These are phyloP conservation scores for Cytidiella melzeri DNA, from an alignment of 768 basidiomycete species.

Conservation along the genomic window DNA sequence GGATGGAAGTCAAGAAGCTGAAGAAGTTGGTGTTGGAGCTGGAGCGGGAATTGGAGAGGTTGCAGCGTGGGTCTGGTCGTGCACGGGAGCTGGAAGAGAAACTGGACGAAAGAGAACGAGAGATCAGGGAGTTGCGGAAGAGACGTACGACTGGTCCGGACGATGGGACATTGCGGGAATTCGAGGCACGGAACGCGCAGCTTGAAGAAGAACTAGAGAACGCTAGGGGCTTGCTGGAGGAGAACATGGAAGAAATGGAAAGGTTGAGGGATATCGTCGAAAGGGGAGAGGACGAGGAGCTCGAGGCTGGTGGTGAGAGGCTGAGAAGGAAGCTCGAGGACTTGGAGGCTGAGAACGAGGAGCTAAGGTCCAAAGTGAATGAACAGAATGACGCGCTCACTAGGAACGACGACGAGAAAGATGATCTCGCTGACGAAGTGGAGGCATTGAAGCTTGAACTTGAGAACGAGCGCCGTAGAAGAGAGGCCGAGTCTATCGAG, in stretches of 20 bases:
- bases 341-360: slow-evolving; percentile 57
- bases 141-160: slow-evolving; percentile 33
- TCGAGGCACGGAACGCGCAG: slow-evolving; percentile 49
- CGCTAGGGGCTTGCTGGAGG: slow-evolving; percentile 62
- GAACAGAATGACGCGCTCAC: slow-evolving; percentile 52
- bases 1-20: slow-evolving; percentile 87
- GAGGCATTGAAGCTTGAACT: slow-evolving; percentile 59
- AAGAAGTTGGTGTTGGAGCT: slow-evolving; percentile 85
- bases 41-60: slow-evolving; percentile 70
- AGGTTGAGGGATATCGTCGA: slow-evolving; percentile 66
- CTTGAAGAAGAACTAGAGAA: slow-evolving; percentile 72
- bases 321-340: slow-evolving; percentile 47
- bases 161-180: slow-evolving; percentile 47
- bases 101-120: slow-evolving; percentile 66
- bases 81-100: slow-evolving; percentile 61
- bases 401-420: slow-evolving; percentile 64
- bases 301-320: slow-evolving; percentile 36
- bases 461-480: slow-evolving; percentile 56
- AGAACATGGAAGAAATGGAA: slow-evolving; percentile 81
- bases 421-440: slow-evolving; percentile 60
- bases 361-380: slow-evolving; percentile 50
- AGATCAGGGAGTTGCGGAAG: slow-evolving; percentile 60
- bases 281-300: slow-evolving; percentile 36
- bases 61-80: slow-evolving; percentile 37
- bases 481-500: slow-evolving; percentile 59